Percentiles rank a stretch among this genome's conserved stretches.
Conservation (phyloP, 2,329 filamentous ascomycete genomes). For the Penicillium occitanis region DNA sequence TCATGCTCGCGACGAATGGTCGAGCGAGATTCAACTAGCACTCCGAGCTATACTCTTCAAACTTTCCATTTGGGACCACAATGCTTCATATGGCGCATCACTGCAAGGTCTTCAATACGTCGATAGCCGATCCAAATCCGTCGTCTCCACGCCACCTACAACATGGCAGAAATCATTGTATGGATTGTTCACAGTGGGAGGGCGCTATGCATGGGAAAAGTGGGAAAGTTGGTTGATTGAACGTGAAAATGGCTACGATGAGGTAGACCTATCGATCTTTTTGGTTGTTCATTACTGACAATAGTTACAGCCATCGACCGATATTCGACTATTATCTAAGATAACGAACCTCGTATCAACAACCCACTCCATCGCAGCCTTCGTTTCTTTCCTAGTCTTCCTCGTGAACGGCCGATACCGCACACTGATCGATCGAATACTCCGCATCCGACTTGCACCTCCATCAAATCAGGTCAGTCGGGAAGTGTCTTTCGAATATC, state of each 20-base stretch:
- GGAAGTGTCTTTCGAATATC: constrained; percentile 95
- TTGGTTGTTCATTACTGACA: background rate
- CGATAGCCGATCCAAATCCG: constrained; percentile 68
- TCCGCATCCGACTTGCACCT: constrained; percentile 81
- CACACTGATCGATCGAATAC: constrained; percentile 80
- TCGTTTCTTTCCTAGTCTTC: constrained; percentile 85
- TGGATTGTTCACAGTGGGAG: constrained; percentile 80
- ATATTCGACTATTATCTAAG: constrained; percentile 60
- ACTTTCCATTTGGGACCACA: constrained; percentile 92
- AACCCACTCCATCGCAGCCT: constrained; percentile 75
- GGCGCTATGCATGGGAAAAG: constrained; percentile 84
- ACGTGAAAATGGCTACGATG: constrained; percentile 72
- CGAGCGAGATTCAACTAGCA: constrained; percentile 75
- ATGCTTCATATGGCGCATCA: constrained; percentile 89
- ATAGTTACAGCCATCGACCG: constrained; percentile 44
- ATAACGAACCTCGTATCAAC: constrained; percentile 69
- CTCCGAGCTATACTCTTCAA: constrained; percentile 86
- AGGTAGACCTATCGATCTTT: constrained; percentile 33
- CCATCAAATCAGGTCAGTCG: constrained; percentile 81
- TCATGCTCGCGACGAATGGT: constrained; percentile 81
- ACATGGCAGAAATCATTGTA: constrained; percentile 80
- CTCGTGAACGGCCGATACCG: constrained; percentile 87
- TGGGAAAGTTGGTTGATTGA: constrained; percentile 86
- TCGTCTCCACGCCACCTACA: constrained; percentile 68
- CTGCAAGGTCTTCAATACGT: constrained; percentile 89